Base-by-base conservation (phyloP, 225 moss, liverwort and hornwort genomes). In the Bryoerythrophyllum caledonicum region DNA sequence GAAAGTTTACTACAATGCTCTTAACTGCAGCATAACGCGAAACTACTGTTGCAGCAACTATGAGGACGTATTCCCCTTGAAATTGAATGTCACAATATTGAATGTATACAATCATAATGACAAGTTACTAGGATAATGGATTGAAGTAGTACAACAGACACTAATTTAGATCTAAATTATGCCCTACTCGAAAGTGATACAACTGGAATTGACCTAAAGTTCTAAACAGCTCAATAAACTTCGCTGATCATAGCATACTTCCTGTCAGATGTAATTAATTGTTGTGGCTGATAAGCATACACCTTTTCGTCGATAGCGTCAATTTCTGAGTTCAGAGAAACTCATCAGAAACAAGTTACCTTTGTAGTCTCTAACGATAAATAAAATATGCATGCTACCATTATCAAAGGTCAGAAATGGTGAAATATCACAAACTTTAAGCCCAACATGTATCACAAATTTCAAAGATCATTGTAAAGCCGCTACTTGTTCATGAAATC, bases 191-290 rank as follows among this genome's bases (percentile, higher is more conserved):
- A 74, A 68, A 79, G 53, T 19, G 60, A 16, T 23, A 60, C 35
- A 20, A 60, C 60, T 48, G 61, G 24, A 67, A 67, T 37, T 43
- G 59, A 41, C n/a, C n/a, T n/a, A n/a, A n/a, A n/a, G n/a, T n/a
- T 68, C 49, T 4, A 46, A 57, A 68, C 21, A 67, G 32, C 6
- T 54, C 49, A 25, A 65, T 56, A 61, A 8, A 40, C 32, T 34
- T 58, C 63, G 19, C 53, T 74, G 60, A 61, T 64, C 63, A 30
- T 26, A 46, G 25, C 37, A 56, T 68, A 41, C 46, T 10, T 79
- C 79, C 86, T 83, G 65, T 74, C 80, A 66, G 82, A 74, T 54
- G 56, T 46, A 57, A 62, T 16, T 78, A 70, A 54, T 60, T 77
- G 67, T 57, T 83, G 77, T 35, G 69, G 24, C 66, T 44, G 69